Evolutionary conservation across 2,329 filamentous ascomycete genomes (phyloP), one percentile per base, ranked within the genome.

Genomic region (Blumeria hordei): DNA sequence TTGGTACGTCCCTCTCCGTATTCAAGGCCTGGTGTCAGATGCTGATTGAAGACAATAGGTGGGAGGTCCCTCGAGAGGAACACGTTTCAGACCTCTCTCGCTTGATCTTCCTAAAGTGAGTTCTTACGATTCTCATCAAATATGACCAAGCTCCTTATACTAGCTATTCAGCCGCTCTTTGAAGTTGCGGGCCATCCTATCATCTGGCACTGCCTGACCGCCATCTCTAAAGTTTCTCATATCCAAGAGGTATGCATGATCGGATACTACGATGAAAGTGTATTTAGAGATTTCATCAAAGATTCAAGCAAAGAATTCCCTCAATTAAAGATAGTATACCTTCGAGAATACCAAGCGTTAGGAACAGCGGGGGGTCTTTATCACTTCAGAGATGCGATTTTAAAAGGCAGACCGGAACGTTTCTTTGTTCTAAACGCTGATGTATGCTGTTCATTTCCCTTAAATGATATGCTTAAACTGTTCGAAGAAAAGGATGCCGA

Each of bases 221-320:
- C 92, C 64, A 78, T 96, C 65, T 81, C 85, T 61, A 93, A 88
- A 68, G 85, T 96, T 58, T 83, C 86, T 64, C 83, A 85, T 65
- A 86, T 98, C 69, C 85, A 88, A 67, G 92, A 98, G 71, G 90
- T 98, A 63, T 88, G 92, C 73, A 82, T 98, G 65, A 93, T 98
- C 66, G 92, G 92, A 66, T 98, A 98, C 78, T 98, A 96, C 70
- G 92, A 98, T 68, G 92, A 96, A 72, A 77, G 80, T 47, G 86
- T 96, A 64, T 95, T 96, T 77, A 85, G 88, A 65, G 88, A 95
- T 71, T 96, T 96, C 72, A 94, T 96, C 74, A 94, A 94, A 71
- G 85, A 94, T 67, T 80, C 88, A 58, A 74, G 80, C 58, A 78
- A 78, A 68, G 83, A 86, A 67, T 94, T 94, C 72, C 87, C 88